These are phyloP conservation scores for Cyberlindnera euphorbiae DNA, from an alignment of 805 yeast species.

Conservation along the genomic window DNA sequence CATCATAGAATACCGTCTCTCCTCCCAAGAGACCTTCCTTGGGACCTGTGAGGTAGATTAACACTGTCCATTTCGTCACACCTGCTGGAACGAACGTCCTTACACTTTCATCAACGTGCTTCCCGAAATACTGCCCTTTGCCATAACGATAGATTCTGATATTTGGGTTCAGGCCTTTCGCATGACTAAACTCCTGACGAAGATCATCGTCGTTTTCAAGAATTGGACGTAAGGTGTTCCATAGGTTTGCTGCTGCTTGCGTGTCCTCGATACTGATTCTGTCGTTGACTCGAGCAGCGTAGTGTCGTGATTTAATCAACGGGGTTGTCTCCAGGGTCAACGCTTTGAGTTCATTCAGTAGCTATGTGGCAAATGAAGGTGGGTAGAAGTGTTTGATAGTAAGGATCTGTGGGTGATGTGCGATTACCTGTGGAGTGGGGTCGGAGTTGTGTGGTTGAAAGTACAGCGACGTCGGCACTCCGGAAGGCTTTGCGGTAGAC, in stretches of 20 bases:
- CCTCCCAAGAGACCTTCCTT: constrained; percentile 55
- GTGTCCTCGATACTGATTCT: constrained; percentile 39
- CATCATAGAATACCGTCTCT: constrained; percentile 48
- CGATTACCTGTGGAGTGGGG: constrained; percentile 2
- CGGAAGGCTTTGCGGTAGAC: not conserved
- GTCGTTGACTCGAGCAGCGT: constrained; percentile 57
- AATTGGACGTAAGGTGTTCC: constrained; percentile 36
- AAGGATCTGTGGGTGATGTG: constrained; percentile 17
- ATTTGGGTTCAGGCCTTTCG: constrained; percentile 50
- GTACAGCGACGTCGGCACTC: constrained; percentile 8
- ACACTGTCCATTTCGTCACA: constrained; percentile 52
- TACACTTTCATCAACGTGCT: constrained; percentile 59
- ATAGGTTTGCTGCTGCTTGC: constrained; percentile 33
- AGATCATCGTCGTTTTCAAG: constrained; percentile 28
- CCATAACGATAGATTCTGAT: constrained; percentile 50
- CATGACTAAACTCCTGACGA: constrained; percentile 32
- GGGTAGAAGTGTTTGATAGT: constrained; percentile 19
- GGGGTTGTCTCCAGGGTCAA: constrained; percentile 42
- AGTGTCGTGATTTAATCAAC: constrained; percentile 41
- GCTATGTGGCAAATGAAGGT: constrained; percentile 7
- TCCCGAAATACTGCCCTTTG: constrained; percentile 54
- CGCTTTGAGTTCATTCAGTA: constrained; percentile 5
- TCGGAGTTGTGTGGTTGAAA: not conserved
- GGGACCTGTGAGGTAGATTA: constrained; percentile 49
- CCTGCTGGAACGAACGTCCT: constrained; percentile 30